A percentile compares a stretch with the other conserved stretches of the same genome.
These are phyloP conservation scores for Brassica hybrid DNA, from an alignment of 441 rosid species.

Conservation along the genomic window DNA sequence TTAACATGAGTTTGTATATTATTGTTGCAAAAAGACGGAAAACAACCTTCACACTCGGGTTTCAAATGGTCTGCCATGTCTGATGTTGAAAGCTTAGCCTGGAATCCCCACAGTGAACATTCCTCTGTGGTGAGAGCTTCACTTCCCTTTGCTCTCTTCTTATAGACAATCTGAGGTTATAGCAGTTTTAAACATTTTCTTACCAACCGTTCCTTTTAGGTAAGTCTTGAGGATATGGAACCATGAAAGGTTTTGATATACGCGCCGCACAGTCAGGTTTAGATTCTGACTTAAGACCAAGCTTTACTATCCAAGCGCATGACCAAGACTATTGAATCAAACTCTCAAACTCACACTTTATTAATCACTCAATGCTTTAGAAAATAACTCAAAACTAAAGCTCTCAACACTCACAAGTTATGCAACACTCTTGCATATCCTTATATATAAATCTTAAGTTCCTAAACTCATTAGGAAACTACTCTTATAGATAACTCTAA, in stretches of 20 bases:
- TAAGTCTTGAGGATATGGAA: conserved; percentile 86
- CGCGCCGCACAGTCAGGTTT: conserved; percentile 63
- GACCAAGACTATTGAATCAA: too few species aligned
- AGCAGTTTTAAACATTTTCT: background rate
- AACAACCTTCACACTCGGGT: conserved; percentile 77
- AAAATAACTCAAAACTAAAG: too few species aligned
- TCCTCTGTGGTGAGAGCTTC: conserved; percentile 77
- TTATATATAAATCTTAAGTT: too few species aligned
- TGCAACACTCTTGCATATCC: too few species aligned
- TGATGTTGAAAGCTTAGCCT: conserved; percentile 88
- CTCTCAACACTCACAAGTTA: too few species aligned
- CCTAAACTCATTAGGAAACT: too few species aligned
- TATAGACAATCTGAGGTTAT: background rate
- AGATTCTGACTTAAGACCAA: conserved; percentile 55
- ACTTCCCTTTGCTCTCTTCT: conserved; percentile 24
- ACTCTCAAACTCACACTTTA: too few species aligned
- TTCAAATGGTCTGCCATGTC: conserved; percentile 73
- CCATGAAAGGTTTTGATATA: conserved; percentile 79
- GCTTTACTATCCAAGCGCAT: conserved; percentile 82
- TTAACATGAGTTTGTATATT: conserved; percentile 17
- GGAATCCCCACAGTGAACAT: conserved; percentile 86
- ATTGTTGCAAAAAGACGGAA: conserved; percentile 74
- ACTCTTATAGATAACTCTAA: too few species aligned
- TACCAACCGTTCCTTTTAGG: conserved; percentile 40
- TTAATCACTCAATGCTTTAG: too few species aligned